Base-by-base conservation (phyloP, 371 early-diverging fungal species). In the Dichotomocladium elegans region DNA sequence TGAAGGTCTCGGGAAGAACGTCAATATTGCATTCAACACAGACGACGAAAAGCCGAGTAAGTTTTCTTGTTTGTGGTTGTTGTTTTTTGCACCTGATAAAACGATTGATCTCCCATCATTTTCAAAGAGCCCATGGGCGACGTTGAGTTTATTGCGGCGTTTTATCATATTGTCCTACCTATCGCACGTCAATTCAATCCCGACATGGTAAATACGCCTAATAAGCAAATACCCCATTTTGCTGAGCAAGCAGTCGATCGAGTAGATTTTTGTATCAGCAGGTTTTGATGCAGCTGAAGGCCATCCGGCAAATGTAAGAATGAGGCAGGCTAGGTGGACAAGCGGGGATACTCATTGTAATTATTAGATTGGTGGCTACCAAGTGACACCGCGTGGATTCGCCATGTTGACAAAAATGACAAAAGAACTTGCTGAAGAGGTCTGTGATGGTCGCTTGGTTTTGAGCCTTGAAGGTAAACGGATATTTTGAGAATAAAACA, bases 201-300 rank as follows among this genome's bases (percentile, higher is more conserved):
- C 14, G 83, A 86, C 60, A 74, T 86, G 55, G 83, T 85, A 40
- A 61, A 24, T 27, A 3, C 35, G 4, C 51, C 26, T n/a, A n/a
- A 17, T 37, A 7, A 37, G 21, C 37, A 17, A 37, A 37, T 6
- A 2, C n/a, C 15, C 37, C 14, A 26, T 24, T 51, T 26, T 52
- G 29, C n/a, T n/a, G n/a, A n/a, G n/a, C n/a, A n/a, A n/a, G n/a
- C n/a, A n/a, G n/a, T n/a, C n/a, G n/a, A 11, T 9, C 29, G 11
- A 17, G 10, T 40, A 73, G 74, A 67, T 75, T 11, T 73, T 85
- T 53, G 81, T 86, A 26, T 85, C 86, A 24, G 85, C 85, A 28
- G 86, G 86, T 14, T 86, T 83, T 53, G 86, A 85, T 63, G 84
- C 86, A 4, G 85, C 86, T 9, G 78, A 79, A 58, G 81, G 82